phyloP scores from a whole-genome alignment of 768 basidiomycete genomes.

The Lentinus tigrinus region DNA sequence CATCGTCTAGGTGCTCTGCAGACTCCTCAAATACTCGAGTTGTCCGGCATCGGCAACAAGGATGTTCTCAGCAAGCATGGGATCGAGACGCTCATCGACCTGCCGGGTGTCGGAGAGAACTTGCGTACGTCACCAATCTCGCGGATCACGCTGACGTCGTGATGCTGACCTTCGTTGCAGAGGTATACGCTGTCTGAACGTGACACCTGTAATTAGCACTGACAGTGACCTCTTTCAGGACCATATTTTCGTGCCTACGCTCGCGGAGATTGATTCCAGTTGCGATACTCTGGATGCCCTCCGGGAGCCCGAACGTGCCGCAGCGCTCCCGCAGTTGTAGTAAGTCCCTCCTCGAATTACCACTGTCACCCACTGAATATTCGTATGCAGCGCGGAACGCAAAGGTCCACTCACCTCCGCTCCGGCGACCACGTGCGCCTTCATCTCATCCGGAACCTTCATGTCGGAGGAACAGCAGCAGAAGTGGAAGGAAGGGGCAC shows the following conservation, averaged over 20 bases:
- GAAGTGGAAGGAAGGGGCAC: not conserved
- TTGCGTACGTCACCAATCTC: not conserved
- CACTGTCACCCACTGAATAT: too few relatives aligned
- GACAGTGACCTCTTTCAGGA: conserved; percentile 1
- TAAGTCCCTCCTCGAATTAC: not conserved
- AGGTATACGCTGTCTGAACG: not conserved
- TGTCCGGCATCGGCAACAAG: conserved; percentile 7
- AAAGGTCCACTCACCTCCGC: not conserved
- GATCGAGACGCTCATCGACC: not conserved
- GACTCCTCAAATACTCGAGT: conserved; percentile 10
- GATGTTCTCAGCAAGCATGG: conserved; percentile 3
- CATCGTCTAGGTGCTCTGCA: not conserved
- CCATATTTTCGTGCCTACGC: not conserved
- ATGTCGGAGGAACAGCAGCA: not conserved
- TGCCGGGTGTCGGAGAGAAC: conserved; percentile 8
- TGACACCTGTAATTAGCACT: not conserved
- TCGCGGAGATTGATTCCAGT: conserved; percentile 2
- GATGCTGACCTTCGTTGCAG: not conserved
- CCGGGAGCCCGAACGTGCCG: not conserved
- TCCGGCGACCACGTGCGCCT: not conserved
- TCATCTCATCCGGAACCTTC: not conserved
- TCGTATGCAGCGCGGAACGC: not conserved
- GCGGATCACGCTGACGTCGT: not conserved
- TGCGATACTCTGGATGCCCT: conserved; percentile 2
- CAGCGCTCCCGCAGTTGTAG: conserved; percentile 4